A percentile compares a stretch with the other conserved stretches of the same genome.
Evolutionary conservation across 495 filamentous ascomycete genomes (phyloP).

Genomic region (Xylaria sp.): DNA sequence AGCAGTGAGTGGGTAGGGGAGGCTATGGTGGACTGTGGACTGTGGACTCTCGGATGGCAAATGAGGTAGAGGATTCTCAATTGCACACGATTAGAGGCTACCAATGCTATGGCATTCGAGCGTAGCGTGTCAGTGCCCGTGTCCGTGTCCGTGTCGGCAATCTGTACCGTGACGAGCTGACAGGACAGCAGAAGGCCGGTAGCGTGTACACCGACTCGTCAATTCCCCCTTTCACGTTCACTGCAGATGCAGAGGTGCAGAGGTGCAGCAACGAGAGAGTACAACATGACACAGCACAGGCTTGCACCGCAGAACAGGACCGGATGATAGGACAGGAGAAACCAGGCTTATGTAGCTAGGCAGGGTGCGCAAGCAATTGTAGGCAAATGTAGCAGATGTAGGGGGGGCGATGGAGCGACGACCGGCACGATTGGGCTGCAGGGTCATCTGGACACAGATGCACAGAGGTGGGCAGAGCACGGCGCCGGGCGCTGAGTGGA

Average conservation of each 20-base stretch:
- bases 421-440: slow-evolving; percentile 24
- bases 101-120: slow-evolving; percentile 20
- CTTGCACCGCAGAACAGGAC: slow-evolving; percentile 2
- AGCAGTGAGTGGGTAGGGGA: slow-evolving; percentile 10
- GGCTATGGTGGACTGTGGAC: slow-evolving; percentile 21
- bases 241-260: slow-evolving; percentile 28
- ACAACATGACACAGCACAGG: slow-evolving; percentile 11
- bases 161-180: slow-evolving; percentile 8
- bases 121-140: slow-evolving; percentile 1
- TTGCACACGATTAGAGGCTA: slow-evolving; percentile 4
- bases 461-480: slow-evolving; percentile 2
- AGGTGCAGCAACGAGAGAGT: slow-evolving; percentile 11
- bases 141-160: neutral
- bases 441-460: slow-evolving; percentile 26
- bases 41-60: slow-evolving; percentile 12
- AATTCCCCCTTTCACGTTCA: slow-evolving; percentile 19
- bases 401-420: slow-evolving; percentile 10
- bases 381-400: too few relatives aligned
- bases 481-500: slow-evolving; percentile 18
- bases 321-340: slow-evolving; percentile 22
- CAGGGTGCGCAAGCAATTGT: neutral
- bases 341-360: slow-evolving; percentile 11
- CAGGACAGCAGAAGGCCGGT: neutral
- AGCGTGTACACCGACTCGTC: slow-evolving; percentile 28
- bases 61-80: slow-evolving; percentile 11